phyloP scores from a whole-genome alignment of 441 rosid species.

The Brassica balearica region DNA sequence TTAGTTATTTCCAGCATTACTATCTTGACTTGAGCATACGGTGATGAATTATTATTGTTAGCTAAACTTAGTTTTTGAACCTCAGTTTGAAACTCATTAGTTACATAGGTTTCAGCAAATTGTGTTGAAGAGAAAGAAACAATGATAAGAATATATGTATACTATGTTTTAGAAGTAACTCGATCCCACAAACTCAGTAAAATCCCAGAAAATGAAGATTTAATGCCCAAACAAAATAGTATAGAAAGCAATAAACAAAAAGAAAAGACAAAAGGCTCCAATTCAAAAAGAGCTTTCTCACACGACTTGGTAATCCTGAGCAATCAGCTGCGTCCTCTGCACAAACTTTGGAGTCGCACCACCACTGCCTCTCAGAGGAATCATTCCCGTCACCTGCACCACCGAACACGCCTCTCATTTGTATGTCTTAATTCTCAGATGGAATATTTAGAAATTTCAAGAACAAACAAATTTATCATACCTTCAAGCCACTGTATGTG shows the following conservation, averaged over 20 bases:
- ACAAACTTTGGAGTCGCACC: slow-evolving; percentile 86
- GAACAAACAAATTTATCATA: slow-evolving; percentile 39
- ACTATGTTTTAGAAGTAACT: neutral
- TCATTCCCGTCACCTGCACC: slow-evolving; percentile 72
- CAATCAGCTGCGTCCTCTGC: slow-evolving; percentile 76
- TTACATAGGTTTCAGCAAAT: too few relatives aligned
- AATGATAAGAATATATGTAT: neutral
- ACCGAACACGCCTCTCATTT: slow-evolving; percentile 25
- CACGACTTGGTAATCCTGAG: slow-evolving; percentile 81
- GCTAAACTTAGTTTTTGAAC: neutral
- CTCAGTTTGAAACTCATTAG: too few relatives aligned
- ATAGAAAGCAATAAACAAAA: neutral
- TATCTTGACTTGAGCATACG: neutral
- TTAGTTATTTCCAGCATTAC: too few relatives aligned
- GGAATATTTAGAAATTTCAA: neutral
- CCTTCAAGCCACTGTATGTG: slow-evolving; percentile 91
- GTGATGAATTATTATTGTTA: neutral
- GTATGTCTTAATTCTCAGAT: neutral
- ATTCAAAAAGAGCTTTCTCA: slow-evolving; percentile 43
- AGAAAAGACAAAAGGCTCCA: slow-evolving; percentile 70
- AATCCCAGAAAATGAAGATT: neutral
- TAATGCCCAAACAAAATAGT: neutral
- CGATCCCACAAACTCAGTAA: too few relatives aligned
- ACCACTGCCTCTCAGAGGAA: slow-evolving; percentile 74
- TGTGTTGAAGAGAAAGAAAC: neutral